Evolutionary conservation across 345 rosid genomes (phyloP).

Genomic region (Cochlearia excelsa): DNA sequence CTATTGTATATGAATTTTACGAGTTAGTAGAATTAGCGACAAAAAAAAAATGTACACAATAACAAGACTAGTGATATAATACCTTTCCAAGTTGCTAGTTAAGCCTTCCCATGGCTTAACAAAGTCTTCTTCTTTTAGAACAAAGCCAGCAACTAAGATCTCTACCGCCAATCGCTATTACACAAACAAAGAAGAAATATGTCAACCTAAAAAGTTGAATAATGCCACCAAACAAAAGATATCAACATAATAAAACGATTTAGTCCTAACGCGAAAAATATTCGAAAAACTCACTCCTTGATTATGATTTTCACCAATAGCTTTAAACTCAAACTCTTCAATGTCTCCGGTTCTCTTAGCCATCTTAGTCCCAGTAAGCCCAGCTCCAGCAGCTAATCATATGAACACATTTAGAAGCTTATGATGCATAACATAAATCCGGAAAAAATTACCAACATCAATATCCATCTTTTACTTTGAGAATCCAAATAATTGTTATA

Average conservation of each 20-base stretch:
- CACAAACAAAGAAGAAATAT: neutral
- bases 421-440: too few species aligned
- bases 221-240: slow-evolving; percentile 8
- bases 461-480: too few species aligned
- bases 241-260: neutral
- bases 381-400: slow-evolving; percentile 92
- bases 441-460: too few species aligned
- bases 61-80: slow-evolving; percentile 22
- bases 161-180: slow-evolving; percentile 84
- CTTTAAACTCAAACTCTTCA: slow-evolving; percentile 89
- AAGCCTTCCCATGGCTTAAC: slow-evolving; percentile 86
- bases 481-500: too few species aligned
- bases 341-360: slow-evolving; percentile 79
- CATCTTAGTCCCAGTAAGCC: slow-evolving; percentile 91
- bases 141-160: slow-evolving; percentile 81
- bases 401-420: slow-evolving; percentile 5
- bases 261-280: slow-evolving; percentile 1
- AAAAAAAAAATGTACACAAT: neutral
- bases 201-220: neutral
- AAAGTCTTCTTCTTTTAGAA: slow-evolving; percentile 71
- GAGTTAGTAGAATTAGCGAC: slow-evolving; percentile 1
- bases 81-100: slow-evolving; percentile 86
- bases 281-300: slow-evolving; percentile 45
- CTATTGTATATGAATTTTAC: neutral
- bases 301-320: slow-evolving; percentile 76